Evolutionary conservation across 768 basidiomycete genomes (phyloP).

Genomic region (Tylopilus rubrobrunneus): DNA sequence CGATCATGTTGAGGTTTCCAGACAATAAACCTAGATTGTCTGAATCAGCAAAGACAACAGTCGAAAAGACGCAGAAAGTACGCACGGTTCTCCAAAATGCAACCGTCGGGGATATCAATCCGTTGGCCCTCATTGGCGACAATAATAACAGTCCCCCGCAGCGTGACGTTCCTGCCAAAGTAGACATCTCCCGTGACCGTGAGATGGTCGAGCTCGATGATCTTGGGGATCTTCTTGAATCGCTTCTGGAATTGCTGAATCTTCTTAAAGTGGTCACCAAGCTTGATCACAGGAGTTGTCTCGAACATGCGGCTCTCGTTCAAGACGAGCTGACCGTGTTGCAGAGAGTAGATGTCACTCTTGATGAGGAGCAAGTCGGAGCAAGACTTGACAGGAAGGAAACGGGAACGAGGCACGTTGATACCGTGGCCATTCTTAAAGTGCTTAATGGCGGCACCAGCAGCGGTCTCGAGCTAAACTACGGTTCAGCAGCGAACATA

Average conservation of each 20-base stretch:
- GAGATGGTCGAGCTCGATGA: constrained; percentile 71
- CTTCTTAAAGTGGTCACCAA: constrained; percentile 78
- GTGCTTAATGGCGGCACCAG: constrained; percentile 74
- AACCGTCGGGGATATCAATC: constrained; percentile 74
- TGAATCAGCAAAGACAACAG: constrained; percentile 12
- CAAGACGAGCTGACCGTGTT: constrained; percentile 66
- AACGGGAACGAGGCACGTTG: constrained; percentile 69
- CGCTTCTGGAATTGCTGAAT: constrained; percentile 67
- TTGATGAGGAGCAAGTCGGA: constrained; percentile 66
- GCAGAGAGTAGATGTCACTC: constrained; percentile 64
- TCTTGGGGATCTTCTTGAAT: constrained; percentile 72
- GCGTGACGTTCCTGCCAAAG: constrained; percentile 62
- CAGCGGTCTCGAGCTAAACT: constrained; percentile 63
- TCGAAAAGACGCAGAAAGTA: background rate
- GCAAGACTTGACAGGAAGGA: constrained; percentile 64
- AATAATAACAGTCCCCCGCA: constrained; percentile 67
- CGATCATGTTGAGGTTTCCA: constrained; percentile 73
- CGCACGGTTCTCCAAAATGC: constrained; percentile 64
- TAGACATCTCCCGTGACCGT: constrained; percentile 68
- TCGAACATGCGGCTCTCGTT: constrained; percentile 56
- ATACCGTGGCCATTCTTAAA: constrained; percentile 64
- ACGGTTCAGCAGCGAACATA: background rate
- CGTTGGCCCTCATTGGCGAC: constrained; percentile 76
- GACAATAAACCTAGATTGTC: constrained; percentile 52
- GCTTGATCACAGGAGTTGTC: constrained; percentile 70